Evolutionary conservation across 352 stramenopile species (phyloP).

Genomic region (Phytopythium montanum): DNA sequence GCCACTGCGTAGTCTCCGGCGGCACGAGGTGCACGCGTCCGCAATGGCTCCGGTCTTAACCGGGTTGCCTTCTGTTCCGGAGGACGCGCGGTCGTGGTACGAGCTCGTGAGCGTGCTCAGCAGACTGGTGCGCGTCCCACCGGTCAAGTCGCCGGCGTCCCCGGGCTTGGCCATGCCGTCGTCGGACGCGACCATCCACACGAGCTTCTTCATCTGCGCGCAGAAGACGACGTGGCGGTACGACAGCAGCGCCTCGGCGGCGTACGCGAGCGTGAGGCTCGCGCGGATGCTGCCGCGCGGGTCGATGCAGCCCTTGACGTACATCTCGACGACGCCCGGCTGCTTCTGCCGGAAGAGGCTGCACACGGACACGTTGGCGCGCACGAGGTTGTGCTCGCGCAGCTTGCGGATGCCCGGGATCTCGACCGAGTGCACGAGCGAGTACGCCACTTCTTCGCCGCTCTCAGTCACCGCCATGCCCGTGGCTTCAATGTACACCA

Average conservation of each 20-base stretch:
- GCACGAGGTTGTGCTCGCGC: slow-evolving; percentile 31
- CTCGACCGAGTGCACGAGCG: slow-evolving; percentile 33
- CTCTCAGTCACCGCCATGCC: slow-evolving; percentile 30
- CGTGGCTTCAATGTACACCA: slow-evolving; percentile 43
- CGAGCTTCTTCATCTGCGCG: slow-evolving; percentile 65
- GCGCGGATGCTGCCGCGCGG: slow-evolving; percentile 17
- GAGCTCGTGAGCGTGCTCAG: slow-evolving; percentile 8
- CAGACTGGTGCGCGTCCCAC: slow-evolving; percentile 1
- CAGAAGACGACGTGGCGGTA: slow-evolving; percentile 28
- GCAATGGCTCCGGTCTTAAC: slow-evolving; percentile 1
- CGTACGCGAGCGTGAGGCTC: slow-evolving; percentile 22
- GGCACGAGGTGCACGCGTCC: slow-evolving; percentile 16
- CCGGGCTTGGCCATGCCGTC: neutral
- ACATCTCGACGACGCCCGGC: slow-evolving; percentile 26
- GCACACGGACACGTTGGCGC: slow-evolving; percentile 36
- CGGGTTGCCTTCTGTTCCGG: neutral
- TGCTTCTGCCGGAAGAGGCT: slow-evolving; percentile 29
- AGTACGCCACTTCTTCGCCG: slow-evolving; percentile 37
- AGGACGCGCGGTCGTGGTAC: slow-evolving; percentile 7
- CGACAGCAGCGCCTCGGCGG: slow-evolving; percentile 27
- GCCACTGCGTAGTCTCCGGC: slow-evolving; percentile 1
- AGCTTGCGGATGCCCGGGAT: slow-evolving; percentile 28
- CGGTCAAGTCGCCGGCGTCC: neutral
- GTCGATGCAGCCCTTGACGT: slow-evolving; percentile 29
- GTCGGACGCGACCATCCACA: slow-evolving; percentile 31